phyloP scores from a whole-genome alignment of 2,329 filamentous ascomycete species.

The Ophiostoma sp. region DNA sequence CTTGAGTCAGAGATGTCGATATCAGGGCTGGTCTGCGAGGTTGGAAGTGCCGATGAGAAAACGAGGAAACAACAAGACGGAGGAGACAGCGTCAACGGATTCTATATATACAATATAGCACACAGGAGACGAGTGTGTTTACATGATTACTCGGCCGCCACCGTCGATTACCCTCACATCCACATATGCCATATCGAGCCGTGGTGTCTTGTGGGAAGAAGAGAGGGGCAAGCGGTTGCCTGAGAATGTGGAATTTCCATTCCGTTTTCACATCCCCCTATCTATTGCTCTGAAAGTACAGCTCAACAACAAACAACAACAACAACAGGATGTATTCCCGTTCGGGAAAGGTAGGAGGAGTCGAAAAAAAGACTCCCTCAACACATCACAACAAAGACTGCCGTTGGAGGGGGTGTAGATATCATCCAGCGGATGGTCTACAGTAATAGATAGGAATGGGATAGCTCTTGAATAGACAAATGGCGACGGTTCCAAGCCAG shows the following conservation, averaged over 20 bases:
- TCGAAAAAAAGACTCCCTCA: not conserved
- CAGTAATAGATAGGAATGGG: not conserved
- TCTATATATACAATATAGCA: constrained; percentile 21
- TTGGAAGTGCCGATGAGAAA: constrained; percentile 9
- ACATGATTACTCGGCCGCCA: not conserved
- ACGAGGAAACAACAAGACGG: not conserved
- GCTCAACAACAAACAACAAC: not conserved
- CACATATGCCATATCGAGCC: not conserved
- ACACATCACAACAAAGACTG: no score
- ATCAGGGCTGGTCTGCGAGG: constrained; percentile 11
- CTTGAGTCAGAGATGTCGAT: constrained; percentile 17
- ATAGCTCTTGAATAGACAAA: not conserved
- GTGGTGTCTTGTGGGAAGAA: not conserved
- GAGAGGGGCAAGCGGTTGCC: not conserved
- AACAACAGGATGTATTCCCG: not conserved
- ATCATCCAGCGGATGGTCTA: not conserved
- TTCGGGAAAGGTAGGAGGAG: not conserved
- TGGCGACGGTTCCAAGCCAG: not conserved
- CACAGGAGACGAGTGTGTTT: not conserved
- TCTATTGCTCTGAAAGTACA: not conserved
- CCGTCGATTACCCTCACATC: not conserved
- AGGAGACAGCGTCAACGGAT: constrained; percentile 18
- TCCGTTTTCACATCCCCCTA: constrained; percentile 2
- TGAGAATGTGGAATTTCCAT: constrained; percentile 16
- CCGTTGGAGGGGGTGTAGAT: not conserved